Conservation (phyloP, 2,329 filamentous ascomycete species). For the Orbilia javanica region DNA sequence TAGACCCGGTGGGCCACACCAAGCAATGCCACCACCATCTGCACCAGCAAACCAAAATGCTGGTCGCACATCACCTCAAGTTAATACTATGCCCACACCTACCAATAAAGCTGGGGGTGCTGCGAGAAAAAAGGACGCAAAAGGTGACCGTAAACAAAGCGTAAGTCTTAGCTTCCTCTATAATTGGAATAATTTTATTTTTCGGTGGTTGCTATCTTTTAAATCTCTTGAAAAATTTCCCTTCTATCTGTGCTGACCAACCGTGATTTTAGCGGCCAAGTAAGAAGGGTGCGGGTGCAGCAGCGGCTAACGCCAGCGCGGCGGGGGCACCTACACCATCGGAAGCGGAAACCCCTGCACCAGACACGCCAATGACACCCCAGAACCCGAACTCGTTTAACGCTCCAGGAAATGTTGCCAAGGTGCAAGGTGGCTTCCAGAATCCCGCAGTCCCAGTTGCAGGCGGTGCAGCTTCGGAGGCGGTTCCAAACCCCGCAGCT, state of each 20-base stretch:
- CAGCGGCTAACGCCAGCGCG: constrained; percentile 38
- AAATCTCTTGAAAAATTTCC: no score
- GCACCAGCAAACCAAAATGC: constrained; percentile 72
- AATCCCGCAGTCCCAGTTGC: constrained; percentile 34
- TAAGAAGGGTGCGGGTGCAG: constrained; percentile 75
- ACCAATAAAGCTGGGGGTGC: constrained; percentile 78
- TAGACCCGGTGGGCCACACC: constrained; percentile 79
- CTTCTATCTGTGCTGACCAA: no score
- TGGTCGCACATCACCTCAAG: constrained; percentile 73
- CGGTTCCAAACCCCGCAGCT: constrained; percentile 36
- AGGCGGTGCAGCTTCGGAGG: constrained; percentile 24
- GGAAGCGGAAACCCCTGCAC: constrained; percentile 48
- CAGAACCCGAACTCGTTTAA: constrained; percentile 43
- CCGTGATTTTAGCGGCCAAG: constrained; percentile 67
- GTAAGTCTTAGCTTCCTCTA: constrained; percentile 61
- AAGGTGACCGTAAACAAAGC: constrained; percentile 76
- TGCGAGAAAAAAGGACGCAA: constrained; percentile 81
- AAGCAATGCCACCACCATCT: constrained; percentile 76
- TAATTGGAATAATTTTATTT: no score
- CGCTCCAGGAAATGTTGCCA: constrained; percentile 36
- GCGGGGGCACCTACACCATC: constrained; percentile 49
- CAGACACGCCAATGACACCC: constrained; percentile 54
- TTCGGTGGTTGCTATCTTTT: no score
- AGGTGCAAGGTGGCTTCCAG: constrained; percentile 48
- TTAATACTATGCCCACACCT: constrained; percentile 76